phyloP scores from a whole-genome alignment of 805 yeast species.

The Helenozyma baotianmanensis region DNA sequence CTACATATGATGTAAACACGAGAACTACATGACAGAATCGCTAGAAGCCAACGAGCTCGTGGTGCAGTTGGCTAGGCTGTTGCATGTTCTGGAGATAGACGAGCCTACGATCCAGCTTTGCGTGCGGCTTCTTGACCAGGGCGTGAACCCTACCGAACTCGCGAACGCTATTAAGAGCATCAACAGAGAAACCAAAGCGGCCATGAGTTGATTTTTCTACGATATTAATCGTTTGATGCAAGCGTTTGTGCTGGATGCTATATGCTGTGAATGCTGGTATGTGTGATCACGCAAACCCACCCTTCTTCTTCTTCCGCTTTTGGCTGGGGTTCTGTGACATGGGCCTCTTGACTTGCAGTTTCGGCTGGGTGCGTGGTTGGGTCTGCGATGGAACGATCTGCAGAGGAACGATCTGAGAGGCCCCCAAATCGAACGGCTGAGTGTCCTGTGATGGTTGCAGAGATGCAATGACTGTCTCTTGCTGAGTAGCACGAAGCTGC shows the following conservation, averaged over 20 bases:
- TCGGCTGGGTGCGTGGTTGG: background rate
- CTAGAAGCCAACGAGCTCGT: slow-evolving; percentile 4
- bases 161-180: slow-evolving; percentile 24
- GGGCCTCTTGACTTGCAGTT: slow-evolving; percentile 2
- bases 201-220: too few species aligned
- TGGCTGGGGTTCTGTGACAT: slow-evolving; percentile 17
- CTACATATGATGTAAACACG: background rate
- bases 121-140: slow-evolving; percentile 30
- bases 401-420: background rate
- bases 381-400: background rate
- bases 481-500: slow-evolving; percentile 1
- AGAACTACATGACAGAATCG: slow-evolving; percentile 3
- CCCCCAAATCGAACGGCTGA: background rate
- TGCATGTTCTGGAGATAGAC: slow-evolving; percentile 21
- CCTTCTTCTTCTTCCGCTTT: slow-evolving; percentile 39
- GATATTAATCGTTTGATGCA: too few species aligned
- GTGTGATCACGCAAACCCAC: slow-evolving; percentile 42
- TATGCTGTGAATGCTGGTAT: slow-evolving; percentile 1
- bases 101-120: slow-evolving; percentile 29
- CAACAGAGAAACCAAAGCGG: slow-evolving; percentile 19
- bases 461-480: background rate
- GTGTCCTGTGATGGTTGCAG: background rate
- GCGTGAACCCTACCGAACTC: slow-evolving; percentile 27
- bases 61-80: slow-evolving; percentile 21
- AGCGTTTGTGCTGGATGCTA: too few species aligned